A percentile compares a stretch with the other conserved stretches of the same genome.
Conservation (phyloP, 257 asterid genomes). For the Solanum appendiculatum region DNA sequence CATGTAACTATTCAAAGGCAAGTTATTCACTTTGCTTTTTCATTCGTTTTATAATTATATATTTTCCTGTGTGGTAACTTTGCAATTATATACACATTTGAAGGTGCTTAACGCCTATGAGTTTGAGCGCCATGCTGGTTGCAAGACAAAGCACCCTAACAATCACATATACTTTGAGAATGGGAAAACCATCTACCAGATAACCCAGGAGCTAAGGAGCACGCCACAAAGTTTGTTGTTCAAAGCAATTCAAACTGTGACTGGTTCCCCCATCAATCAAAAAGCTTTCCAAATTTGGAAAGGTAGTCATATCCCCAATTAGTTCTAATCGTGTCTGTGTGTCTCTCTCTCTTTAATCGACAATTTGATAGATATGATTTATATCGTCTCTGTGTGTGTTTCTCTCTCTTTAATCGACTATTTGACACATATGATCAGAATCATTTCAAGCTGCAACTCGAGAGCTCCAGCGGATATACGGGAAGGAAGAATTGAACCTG, state of each 20-base stretch:
- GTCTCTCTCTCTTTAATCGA: background rate
- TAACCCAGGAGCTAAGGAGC: slow-evolving; percentile 88
- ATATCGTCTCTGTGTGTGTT: background rate
- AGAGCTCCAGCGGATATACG: slow-evolving; percentile 86
- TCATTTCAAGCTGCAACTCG: slow-evolving; percentile 95
- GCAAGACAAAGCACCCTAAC: slow-evolving; percentile 94
- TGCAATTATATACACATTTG: background rate
- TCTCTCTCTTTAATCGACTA: background rate
- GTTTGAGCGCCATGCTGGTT: slow-evolving; percentile 90
- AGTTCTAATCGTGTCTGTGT: background rate
- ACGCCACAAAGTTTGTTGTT: slow-evolving; percentile 66
- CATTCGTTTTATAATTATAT: background rate
- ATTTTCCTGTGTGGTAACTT: background rate
- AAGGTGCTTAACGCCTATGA: slow-evolving; percentile 88
- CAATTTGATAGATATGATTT: background rate
- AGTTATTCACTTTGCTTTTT: slow-evolving; percentile 3
- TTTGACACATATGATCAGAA: slow-evolving; percentile 26
- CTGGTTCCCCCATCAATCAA: slow-evolving; percentile 89
- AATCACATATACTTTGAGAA: slow-evolving; percentile 87
- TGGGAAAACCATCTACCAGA: slow-evolving; percentile 87
- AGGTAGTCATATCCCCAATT: slow-evolving; percentile 33
- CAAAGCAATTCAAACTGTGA: slow-evolving; percentile 69
- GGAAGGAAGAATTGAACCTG: slow-evolving; percentile 72
- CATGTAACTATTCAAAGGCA: slow-evolving; percentile 81
- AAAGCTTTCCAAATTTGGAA: slow-evolving; percentile 93